Percentiles rank a stretch among this genome's conserved stretches.
phyloP scores from a whole-genome alignment of 805 yeast genomes.

The Metschnikowia baotianmanensis region DNA sequence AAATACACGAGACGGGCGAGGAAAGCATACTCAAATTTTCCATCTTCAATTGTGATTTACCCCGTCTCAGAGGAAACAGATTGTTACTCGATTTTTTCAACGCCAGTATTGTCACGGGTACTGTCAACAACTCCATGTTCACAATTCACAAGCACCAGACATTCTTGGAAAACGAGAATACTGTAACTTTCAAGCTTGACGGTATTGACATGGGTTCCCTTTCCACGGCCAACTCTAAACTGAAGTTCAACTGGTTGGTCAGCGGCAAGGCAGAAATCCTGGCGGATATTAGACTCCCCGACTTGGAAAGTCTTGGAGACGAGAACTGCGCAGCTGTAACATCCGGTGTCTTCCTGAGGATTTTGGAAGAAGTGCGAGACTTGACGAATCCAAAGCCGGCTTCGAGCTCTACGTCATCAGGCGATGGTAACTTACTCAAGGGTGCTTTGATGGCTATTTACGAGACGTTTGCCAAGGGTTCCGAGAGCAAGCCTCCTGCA shows the following conservation, averaged over 20 bases:
- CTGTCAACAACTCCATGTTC: slow-evolving; percentile 71
- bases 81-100: slow-evolving; percentile 64
- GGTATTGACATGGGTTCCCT: slow-evolving; percentile 39
- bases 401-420: neutral
- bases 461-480: slow-evolving; percentile 31
- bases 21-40: slow-evolving; percentile 40
- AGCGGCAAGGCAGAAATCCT: slow-evolving; percentile 63
- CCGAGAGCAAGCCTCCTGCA: slow-evolving; percentile 9
- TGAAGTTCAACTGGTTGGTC: slow-evolving; percentile 67
- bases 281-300: slow-evolving; percentile 73
- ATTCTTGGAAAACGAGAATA: slow-evolving; percentile 28
- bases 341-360: slow-evolving; percentile 26
- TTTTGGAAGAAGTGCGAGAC: slow-evolving; percentile 26
- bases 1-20: slow-evolving; percentile 27
- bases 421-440: slow-evolving; percentile 29
- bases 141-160: slow-evolving; percentile 74
- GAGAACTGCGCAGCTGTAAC: slow-evolving; percentile 16
- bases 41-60: slow-evolving; percentile 64
- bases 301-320: slow-evolving; percentile 18
- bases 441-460: slow-evolving; percentile 43
- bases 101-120: slow-evolving; percentile 69
- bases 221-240: slow-evolving; percentile 27
- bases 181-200: slow-evolving; percentile 40
- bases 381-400: slow-evolving; percentile 7
- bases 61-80: slow-evolving; percentile 57